Base-by-base conservation (phyloP, 805 yeast genomes). In the Debaryomyces tyrocola region DNA sequence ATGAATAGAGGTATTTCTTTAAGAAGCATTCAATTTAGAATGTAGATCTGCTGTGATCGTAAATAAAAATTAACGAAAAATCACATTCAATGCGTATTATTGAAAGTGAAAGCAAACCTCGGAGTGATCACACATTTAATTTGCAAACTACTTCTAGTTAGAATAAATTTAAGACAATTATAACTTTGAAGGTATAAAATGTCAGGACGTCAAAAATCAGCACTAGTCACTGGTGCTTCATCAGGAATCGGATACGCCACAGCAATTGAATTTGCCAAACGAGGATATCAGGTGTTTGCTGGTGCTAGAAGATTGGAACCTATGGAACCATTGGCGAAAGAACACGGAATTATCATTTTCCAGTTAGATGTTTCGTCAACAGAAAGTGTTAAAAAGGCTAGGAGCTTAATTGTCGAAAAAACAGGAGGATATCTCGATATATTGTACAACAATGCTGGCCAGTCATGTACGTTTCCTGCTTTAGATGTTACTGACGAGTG, bases 371-470 rank as follows among this genome's bases (percentile, higher is more conserved):
- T 87, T 20, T 62, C 85, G 0, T 69, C 78, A 4, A 42, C 59
- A 1, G 78, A 75, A 31, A 78, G 81, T 27, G 79, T 84, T 36
- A 18, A 53, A 6, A 52, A 66, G 12, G 73, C 82, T 24, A 76
- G 74, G 45, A 56, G 72, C 14, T 64, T 66, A 20, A 69, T 85
- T n/a, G 47, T 54, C 0, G 52, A 56, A 2, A 70, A 75, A 34
- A 70, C 75, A 8, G 79, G 75, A 33, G 78, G 77, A 1, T 70
- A 73, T 41, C 60, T 85, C 46, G 89, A 86, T 55, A 54, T 84
- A 8, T 63, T 87, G 44, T 85, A 74, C 67, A 87, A 87, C 63
- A 87, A 87, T 61, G 95, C 95, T 1, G 91, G 91, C 14, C 84
- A 79, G 54, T 76, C 89, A 17, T 87, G 91, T 56, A 79, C 87